Conservation (phyloP, 2,329 filamentous ascomycete genomes). For the Diaporthe eres region DNA sequence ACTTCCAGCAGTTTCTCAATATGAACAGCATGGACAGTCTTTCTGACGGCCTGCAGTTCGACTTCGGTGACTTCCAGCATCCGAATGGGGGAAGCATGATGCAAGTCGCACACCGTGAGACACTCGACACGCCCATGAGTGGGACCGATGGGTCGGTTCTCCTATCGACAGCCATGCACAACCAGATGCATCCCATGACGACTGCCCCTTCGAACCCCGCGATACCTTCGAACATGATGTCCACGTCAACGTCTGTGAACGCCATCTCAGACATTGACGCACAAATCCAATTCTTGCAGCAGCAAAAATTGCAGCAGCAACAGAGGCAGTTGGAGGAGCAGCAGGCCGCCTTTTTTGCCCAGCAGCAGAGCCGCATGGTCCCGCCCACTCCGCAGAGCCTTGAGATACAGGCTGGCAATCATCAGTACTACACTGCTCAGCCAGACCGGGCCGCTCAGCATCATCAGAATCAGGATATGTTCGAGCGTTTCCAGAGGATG, state of each 20-base stretch:
- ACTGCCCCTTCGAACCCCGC: slow-evolving; percentile 60
- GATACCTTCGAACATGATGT: slow-evolving; percentile 61
- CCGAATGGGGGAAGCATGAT: slow-evolving; percentile 56
- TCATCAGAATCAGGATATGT: slow-evolving; percentile 73
- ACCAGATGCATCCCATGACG: slow-evolving; percentile 64
- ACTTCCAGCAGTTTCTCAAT: slow-evolving; percentile 75
- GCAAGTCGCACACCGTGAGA: slow-evolving; percentile 54
- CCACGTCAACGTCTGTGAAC: slow-evolving; percentile 63
- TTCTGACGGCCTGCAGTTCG: slow-evolving; percentile 69
- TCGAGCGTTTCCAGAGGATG: slow-evolving; percentile 75
- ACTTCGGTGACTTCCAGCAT: slow-evolving; percentile 69
- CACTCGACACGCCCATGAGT: slow-evolving; percentile 66
- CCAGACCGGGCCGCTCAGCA: slow-evolving; percentile 65
- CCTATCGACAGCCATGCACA: slow-evolving; percentile 56
- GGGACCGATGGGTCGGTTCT: slow-evolving; percentile 58
- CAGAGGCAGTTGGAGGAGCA: slow-evolving; percentile 72
- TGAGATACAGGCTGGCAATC: slow-evolving; percentile 76
- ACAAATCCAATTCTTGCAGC: slow-evolving; percentile 76
- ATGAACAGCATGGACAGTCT: slow-evolving; percentile 70
- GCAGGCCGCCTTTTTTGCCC: slow-evolving; percentile 67
- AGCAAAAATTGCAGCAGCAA: slow-evolving; percentile 74
- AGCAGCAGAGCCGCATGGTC: slow-evolving; percentile 71
- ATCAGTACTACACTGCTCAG: slow-evolving; percentile 70
- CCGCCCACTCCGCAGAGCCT: slow-evolving; percentile 87
- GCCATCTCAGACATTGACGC: slow-evolving; percentile 73